phyloP scores from a whole-genome alignment of 345 rosid species.

The Lepidium sativum region DNA sequence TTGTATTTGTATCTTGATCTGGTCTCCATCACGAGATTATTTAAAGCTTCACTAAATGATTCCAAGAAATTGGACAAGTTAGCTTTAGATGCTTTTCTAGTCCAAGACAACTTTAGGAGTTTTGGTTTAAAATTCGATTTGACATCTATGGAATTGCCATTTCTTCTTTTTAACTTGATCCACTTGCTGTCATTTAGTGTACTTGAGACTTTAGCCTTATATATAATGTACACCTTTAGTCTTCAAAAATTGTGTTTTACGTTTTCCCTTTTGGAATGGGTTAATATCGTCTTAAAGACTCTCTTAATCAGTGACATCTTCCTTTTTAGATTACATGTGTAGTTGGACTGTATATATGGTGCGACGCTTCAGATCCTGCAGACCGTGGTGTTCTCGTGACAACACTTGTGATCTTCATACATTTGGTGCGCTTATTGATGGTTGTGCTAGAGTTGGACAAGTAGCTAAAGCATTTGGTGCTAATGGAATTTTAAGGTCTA shows the following conservation, averaged over 20 bases:
- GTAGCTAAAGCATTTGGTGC: slow-evolving; percentile 99
- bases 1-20: slow-evolving; percentile 11
- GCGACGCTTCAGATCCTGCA: slow-evolving; percentile 91
- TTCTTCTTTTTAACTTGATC: background rate
- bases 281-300: background rate
- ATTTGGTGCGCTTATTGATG: slow-evolving; percentile 94
- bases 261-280: background rate
- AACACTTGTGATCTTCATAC: slow-evolving; percentile 88
- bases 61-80: background rate
- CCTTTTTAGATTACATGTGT: slow-evolving; percentile 52
- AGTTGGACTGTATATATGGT: slow-evolving; percentile 75
- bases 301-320: background rate
- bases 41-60: background rate
- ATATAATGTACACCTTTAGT: background rate
- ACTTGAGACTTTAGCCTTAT: background rate
- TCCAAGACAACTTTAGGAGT: background rate
- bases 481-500: slow-evolving; percentile 93
- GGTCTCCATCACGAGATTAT: background rate
- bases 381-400: slow-evolving; percentile 69
- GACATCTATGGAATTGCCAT: background rate
- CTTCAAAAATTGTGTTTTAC: background rate
- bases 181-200: background rate
- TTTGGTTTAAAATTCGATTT: background rate
- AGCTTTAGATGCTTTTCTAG: background rate
- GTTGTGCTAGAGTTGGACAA: slow-evolving; percentile 93